phyloP scores from a whole-genome alignment of 768 basidiomycete species.

The Phanerochaete sordida region DNA sequence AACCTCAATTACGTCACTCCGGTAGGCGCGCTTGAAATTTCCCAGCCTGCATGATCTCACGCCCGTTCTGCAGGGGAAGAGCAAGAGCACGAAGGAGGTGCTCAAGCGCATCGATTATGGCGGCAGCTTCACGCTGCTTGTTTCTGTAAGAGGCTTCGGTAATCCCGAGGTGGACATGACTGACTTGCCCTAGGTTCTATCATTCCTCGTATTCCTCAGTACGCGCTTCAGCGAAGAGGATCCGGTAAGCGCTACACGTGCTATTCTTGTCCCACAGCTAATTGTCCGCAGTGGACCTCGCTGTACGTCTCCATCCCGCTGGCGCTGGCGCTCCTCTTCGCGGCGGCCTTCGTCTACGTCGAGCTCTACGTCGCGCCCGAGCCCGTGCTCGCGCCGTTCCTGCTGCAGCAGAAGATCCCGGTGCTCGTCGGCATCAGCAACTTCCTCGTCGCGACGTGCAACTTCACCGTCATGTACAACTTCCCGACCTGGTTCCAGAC shows the following conservation, averaged over 20 bases:
- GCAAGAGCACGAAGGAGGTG: constrained; percentile 61
- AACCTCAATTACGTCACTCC: constrained; percentile 67
- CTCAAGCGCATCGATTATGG: constrained; percentile 77
- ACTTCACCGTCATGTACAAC: constrained; percentile 75
- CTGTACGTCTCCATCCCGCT: constrained; percentile 53
- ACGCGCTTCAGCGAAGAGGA: constrained; percentile 66
- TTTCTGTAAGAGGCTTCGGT: constrained; percentile 40
- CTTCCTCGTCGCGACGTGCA: constrained; percentile 71
- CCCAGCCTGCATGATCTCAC: constrained; percentile 1
- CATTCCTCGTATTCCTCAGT: constrained; percentile 65
- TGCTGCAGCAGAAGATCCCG: constrained; percentile 65
- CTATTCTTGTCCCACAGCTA: not conserved
- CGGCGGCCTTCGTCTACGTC: constrained; percentile 52
- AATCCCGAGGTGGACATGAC: not conserved
- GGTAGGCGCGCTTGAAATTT: constrained; percentile 33
- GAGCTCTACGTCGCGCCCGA: constrained; percentile 65
- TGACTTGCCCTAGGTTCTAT: constrained; percentile 30
- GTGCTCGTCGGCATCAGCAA: constrained; percentile 70
- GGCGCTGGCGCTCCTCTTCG: constrained; percentile 38
- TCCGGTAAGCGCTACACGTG: constrained; percentile 35
- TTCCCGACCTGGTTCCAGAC: constrained; percentile 86
- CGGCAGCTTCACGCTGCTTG: constrained; percentile 60
- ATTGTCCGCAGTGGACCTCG: constrained; percentile 47
- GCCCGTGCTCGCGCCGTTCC: constrained; percentile 66
- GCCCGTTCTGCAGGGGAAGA: constrained; percentile 48